A percentile compares a stretch with the other conserved stretches of the same genome.
These are phyloP conservation scores for Miamiensis avidus DNA, from an alignment of 169 alveolate species.

Conservation along the genomic window DNA sequence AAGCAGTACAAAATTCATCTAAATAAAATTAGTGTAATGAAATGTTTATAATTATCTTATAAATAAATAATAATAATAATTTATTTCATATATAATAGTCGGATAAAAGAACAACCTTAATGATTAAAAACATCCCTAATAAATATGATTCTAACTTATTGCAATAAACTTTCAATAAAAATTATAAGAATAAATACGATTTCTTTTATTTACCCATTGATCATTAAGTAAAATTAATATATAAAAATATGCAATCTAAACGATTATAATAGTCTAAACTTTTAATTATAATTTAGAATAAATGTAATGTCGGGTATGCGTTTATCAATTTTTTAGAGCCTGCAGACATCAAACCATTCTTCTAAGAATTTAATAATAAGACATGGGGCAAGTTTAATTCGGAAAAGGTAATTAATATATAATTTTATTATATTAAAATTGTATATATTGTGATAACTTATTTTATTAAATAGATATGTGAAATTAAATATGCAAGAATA, in stretches of 20 bases:
- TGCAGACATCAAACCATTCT: conserved; percentile 52
- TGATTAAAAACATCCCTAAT: conserved; percentile 85
- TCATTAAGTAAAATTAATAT: conserved; percentile 32
- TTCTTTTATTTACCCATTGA: conserved; percentile 64
- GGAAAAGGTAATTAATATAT: conserved; percentile 48
- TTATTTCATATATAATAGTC: too few relatives aligned
- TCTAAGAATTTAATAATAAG: conserved; percentile 57
- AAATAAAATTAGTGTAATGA: too few relatives aligned
- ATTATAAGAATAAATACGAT: conserved; percentile 51
- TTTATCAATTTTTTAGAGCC: conserved; percentile 73
- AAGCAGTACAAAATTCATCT: not conserved
- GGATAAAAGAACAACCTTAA: conserved; percentile 75
- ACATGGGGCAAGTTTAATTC: conserved; percentile 69
- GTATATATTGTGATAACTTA: not conserved
- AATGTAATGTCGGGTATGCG: conserved; percentile 77
- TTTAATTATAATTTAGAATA: conserved; percentile 41
- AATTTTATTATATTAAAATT: not conserved
- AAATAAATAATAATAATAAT: too few relatives aligned
- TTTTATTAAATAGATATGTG: conserved; percentile 39
- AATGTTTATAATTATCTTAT: too few relatives aligned
- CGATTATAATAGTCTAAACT: not conserved
- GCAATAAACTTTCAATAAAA: conserved; percentile 55
- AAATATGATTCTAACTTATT: conserved; percentile 64
- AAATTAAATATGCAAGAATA: conserved; percentile 53
- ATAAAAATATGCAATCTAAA: not conserved